Evolutionary conservation across 768 basidiomycete genomes (phyloP), one percentile per base, ranked within the genome.

Genomic region (Leccinum incarnatum): DNA sequence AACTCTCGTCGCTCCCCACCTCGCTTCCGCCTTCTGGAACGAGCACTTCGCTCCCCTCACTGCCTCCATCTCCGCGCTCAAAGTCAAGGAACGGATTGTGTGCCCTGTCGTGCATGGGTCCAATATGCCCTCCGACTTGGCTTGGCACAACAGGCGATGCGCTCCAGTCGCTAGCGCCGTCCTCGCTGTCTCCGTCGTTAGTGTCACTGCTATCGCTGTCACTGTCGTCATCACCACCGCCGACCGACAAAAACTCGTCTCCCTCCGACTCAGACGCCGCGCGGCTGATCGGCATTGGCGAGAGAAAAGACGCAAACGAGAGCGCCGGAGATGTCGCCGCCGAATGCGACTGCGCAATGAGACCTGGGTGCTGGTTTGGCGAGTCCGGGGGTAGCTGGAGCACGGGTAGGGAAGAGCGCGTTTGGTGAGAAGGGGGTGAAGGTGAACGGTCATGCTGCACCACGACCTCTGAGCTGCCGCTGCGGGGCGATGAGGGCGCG

Each of bases 201-300:
- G n/a, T 40, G 9, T 10, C 40, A 40, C 40, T 40, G n/a, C 40
- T 40, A 10, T 40, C 40, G 1, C 40, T 40, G 17, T 40, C 17
- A n/a, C 8, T 40, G 17, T 40, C 37, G 7, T 40, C 37, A 37
- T 63, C 62, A 12, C 57, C 62, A 2, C 68, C 61, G 1, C 58
- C 67, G 36, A 69, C 48, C 46, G 70, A 69, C 56, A 69, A 7
- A 11, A 71, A 71, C 37, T 71, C 70, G 21, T 63, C 68, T 11
- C 47, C 56, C 25, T 69, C 67, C 2, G 68, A 69, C 48, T 62
- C 67, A 21, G 70, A 67, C 5, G 42, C 53, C 0, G 51, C 25
- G 17, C 62, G 62, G 32, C 62, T 67, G 15, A 61, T 17, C 3
- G 69, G 59, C 47, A 63, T 49, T 25, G 68, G 70, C 2, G 70